Evolutionary conservation across 345 rosid genomes (phyloP), one percentile per base, ranked within the genome.

Genomic region (Populus ilicifolia): DNA sequence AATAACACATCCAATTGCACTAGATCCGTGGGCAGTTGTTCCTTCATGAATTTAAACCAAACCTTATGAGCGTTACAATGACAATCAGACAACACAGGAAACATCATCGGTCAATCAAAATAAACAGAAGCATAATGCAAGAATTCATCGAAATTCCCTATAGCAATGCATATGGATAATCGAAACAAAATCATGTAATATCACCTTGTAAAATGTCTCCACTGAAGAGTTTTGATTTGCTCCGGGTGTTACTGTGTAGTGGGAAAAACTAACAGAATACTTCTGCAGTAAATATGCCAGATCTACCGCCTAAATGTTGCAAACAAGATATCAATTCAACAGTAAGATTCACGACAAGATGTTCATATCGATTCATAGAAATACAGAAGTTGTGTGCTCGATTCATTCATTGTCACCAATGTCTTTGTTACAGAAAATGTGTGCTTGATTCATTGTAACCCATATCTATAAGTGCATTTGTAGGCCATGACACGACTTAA

Each of bases 281-380:
- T 82, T 90, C 82, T 88, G 91, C 83, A 96, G 84, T 76, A 90
- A 78, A 87, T 88, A 90, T 69, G 97, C 99, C 71, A 94, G 88
- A 83, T 92, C 99, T 27, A 96, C 90, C 2, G 97, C 92, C 99
- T 97, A 96, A 78, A 94, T 85, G 89, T 97, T 94, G 94, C 76
- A 69, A 52, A 44, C 20, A 69, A 50, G 70, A 69, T 52, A 62
- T 38, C 29, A 12, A 56, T 56, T n/a, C 79, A 74, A 43, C 43
- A 54, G 71, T 25, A 46, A 78, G 76, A 71, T 72, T 78, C 68
- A 72, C 78, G 70, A 73, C 56, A 75, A 30, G 35, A 21, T 6
- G 25, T 21, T 75, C 71, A 29, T n/a, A 62, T 69, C 50, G 61
- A 56, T 44, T n/a, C 69, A 62, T 18, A 73, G 35, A 5, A 5